Base-by-base conservation (phyloP, 1,284 basidiomycete genomes). In the Calocybe gambosa region DNA sequence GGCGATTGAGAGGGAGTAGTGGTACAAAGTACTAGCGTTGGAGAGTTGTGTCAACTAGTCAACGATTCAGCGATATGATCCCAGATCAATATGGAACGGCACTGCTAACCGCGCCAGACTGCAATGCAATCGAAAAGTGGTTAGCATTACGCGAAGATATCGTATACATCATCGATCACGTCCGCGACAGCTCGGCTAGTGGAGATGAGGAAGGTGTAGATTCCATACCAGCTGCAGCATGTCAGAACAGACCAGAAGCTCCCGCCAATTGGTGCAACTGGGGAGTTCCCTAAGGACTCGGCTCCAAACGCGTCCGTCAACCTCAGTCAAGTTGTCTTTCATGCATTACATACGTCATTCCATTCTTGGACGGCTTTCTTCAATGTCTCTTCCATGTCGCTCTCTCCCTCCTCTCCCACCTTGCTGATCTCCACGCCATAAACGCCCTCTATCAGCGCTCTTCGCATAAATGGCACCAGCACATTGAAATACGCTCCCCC, bases 391-490 rank as follows among this genome's bases (percentile, higher is more conserved):
- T 15, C 42, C 9, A 44, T 44, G 9, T 48, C 49, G 2, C 42
- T 36, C 2, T 15, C 33, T 35, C n/a, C 42, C n/a, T 45, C 21
- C n/a, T 50, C 50, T 9, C 44, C 47, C 13, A 52, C 25, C 20
- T 54, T 29, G 19, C n/a, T 26, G 3, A 50, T 52, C 5, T 44
- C 43, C 19, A 66, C 55, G 2, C 80, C 78, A 64, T 85, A 93
- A 13, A 92, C 81, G 1, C 89, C 89, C 55, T 86, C 78, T 9
- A 77, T 69, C 43, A 92, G 60, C 3, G 82, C 89, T 19, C 78
- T 68, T 53, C 75, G 65, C 51, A 88, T 58, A 58, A 86, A 90
- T 2, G 85, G 84, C 5, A 84, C 75, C 39, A 91, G 70, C 13
- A 83, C 69, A 8, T 63, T 62, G 29, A 77, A 71, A 53, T 79